Evolutionary conservation across 2,329 filamentous ascomycete genomes (phyloP).

Genomic region (Aspergillus clavatus): DNA sequence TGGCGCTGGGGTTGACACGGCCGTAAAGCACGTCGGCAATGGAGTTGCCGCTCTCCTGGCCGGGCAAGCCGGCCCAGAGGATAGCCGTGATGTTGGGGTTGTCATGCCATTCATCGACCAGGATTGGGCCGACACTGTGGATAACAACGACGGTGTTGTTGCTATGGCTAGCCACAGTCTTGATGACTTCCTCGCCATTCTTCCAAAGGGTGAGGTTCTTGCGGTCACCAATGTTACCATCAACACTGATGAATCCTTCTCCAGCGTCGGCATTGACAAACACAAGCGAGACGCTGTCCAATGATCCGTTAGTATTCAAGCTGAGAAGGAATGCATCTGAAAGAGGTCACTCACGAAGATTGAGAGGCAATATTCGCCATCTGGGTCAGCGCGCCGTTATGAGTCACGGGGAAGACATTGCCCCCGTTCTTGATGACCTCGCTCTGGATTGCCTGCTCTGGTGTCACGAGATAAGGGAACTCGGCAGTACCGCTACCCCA

Average conservation of each 20-base stretch:
- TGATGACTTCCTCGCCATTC: constrained; percentile 72
- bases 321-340: background rate
- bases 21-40: constrained; percentile 72
- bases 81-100: constrained; percentile 69
- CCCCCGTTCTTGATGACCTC: constrained; percentile 62
- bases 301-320: background rate
- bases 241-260: constrained; percentile 79
- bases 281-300: constrained; percentile 57
- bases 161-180: constrained; percentile 70
- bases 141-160: constrained; percentile 90
- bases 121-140: constrained; percentile 75
- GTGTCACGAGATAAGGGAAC: constrained; percentile 61
- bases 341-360: constrained; percentile 31
- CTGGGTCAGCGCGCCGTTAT: constrained; percentile 53
- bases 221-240: constrained; percentile 80
- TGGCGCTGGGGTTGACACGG: constrained; percentile 57
- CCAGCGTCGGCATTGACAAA: constrained; percentile 86
- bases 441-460: constrained; percentile 61
- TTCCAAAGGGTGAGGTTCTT: constrained; percentile 91
- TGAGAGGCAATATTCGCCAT: constrained; percentile 49
- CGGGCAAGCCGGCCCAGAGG: constrained; percentile 69
- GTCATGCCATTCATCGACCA: constrained; percentile 59
- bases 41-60: constrained; percentile 70
- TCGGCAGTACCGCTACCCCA: constrained; percentile 58
- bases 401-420: constrained; percentile 56